A percentile compares a stretch with the other conserved stretches of the same genome.
phyloP scores from a whole-genome alignment of 441 rosid genomes.

The Kokia cookei region DNA sequence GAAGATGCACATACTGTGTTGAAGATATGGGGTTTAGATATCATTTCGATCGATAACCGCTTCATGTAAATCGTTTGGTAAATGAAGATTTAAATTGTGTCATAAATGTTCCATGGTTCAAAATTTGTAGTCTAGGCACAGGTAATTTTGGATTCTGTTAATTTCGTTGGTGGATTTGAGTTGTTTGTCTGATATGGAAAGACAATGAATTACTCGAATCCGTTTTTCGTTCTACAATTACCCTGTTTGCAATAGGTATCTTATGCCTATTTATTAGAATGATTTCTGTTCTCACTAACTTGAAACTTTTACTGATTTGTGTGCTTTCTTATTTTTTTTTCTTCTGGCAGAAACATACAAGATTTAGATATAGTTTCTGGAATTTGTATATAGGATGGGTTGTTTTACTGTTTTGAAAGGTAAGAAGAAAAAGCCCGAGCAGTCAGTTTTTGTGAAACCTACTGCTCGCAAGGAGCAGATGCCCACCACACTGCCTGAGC shows the following conservation, averaged over 20 bases:
- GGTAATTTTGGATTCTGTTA: neutral
- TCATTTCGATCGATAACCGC: neutral
- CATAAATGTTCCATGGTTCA: neutral
- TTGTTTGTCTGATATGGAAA: neutral
- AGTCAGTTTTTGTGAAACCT: slow-evolving; percentile 35
- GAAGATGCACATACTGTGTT: neutral
- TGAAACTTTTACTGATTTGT: slow-evolving; percentile 2
- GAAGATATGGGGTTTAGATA: neutral
- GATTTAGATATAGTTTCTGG: neutral
- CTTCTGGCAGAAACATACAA: slow-evolving; percentile 19
- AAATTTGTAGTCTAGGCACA: neutral
- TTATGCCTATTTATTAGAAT: neutral
- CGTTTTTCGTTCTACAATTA: neutral
- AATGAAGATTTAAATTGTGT: neutral
- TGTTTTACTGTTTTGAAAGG: slow-evolving; percentile 75
- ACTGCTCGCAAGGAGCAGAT: slow-evolving; percentile 45
- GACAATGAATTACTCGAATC: neutral
- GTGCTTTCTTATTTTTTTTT: slow-evolving; percentile 1
- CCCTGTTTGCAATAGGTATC: neutral
- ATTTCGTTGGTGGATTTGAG: neutral
- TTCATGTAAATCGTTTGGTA: neutral
- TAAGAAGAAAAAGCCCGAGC: slow-evolving; percentile 74
- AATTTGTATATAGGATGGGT: slow-evolving; percentile 45
- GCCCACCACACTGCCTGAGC: slow-evolving; percentile 82
- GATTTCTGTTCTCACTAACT: neutral